Base-by-base conservation (phyloP, 176 grass and related monocot species). In the Musa acuminata region DNA sequence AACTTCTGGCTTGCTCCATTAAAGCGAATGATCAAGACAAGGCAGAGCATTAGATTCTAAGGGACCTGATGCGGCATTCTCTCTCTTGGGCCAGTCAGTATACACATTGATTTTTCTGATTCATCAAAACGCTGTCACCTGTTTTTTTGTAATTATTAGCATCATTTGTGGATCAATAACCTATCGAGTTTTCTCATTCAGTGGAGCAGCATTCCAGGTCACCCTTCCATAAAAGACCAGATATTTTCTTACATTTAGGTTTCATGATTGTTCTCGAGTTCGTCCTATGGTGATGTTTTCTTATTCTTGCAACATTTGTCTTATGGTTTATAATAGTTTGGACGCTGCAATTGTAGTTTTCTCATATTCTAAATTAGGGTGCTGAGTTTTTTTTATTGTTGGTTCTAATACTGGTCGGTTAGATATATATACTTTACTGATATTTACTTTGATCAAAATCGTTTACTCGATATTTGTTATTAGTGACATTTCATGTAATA, bases 21-120 rank as follows among this genome's bases (percentile, higher is more conserved):
- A 78, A 99, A 89, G 82, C 91, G 91, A 0, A 87, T 99, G 91
- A 99, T 99, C 74, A 99, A 95, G 79, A 83, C 84, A 6, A 91
- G 88, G 79, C 88, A 93, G 71, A 91, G 71, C 62, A 83, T 94
- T 64, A 84, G 88, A 88, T 78, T 81, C 77, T 97, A 19, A 80
- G 53, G 78, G 43, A 87, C 76, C 55, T 12, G 66, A 25, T 85
- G 67, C 54, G 0, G 0, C 55, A 20, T 59, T 73, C 75, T 27
- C 54, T 53, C 65, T 43, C 49, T 66, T 26, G 76, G 53, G 75
- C 82, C 71, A 80, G 72, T 75, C 66, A 77, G 69, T 96, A 77
- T 87, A 88, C 70, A 92, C 87, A 78, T 63, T 35, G 55, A 19
- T 59, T 59, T 59, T 59, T 35, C 29, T 35, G 29, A 35, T 35